phyloP scores from a whole-genome alignment of 129 eudicot genomes.

The Chrysanthemum lavandulifolium region DNA sequence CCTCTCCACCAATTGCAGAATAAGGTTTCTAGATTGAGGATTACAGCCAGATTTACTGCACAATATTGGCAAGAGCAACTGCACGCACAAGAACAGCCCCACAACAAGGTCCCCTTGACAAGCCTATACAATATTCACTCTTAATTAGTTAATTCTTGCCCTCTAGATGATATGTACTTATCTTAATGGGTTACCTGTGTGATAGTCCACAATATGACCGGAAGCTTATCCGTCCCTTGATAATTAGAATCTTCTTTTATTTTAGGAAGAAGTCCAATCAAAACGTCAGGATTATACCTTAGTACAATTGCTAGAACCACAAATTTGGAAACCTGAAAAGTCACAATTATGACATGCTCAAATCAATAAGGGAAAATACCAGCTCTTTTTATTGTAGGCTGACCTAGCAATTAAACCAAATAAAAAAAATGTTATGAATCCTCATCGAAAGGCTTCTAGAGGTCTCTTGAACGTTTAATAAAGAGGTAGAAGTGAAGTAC shows the following conservation, averaged over 20 bases:
- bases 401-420: neutral
- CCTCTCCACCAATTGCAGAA: constrained; percentile 63
- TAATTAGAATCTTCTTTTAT: constrained; percentile 46
- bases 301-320: constrained; percentile 54
- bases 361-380: no score
- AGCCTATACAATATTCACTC: constrained; percentile 31
- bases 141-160: neutral
- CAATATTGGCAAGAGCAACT: constrained; percentile 46
- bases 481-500: neutral
- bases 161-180: constrained; percentile 8
- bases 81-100: constrained; percentile 56
- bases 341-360: neutral
- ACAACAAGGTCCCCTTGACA: constrained; percentile 56
- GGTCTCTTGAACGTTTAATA: neutral
- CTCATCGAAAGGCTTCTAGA: neutral
- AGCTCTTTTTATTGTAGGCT: no score
- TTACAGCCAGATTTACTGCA: constrained; percentile 44
- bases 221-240: constrained; percentile 57
- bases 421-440: neutral
- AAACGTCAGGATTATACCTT: constrained; percentile 49
- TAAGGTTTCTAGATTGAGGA: constrained; percentile 60
- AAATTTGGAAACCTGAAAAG: constrained; percentile 55
- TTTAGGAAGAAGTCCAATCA: constrained; percentile 41
- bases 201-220: constrained; percentile 43
- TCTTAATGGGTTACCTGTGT: constrained; percentile 38